Base-by-base conservation (phyloP, 371 early-diverging fungal genomes). In the Rhizopus stolonifer region DNA sequence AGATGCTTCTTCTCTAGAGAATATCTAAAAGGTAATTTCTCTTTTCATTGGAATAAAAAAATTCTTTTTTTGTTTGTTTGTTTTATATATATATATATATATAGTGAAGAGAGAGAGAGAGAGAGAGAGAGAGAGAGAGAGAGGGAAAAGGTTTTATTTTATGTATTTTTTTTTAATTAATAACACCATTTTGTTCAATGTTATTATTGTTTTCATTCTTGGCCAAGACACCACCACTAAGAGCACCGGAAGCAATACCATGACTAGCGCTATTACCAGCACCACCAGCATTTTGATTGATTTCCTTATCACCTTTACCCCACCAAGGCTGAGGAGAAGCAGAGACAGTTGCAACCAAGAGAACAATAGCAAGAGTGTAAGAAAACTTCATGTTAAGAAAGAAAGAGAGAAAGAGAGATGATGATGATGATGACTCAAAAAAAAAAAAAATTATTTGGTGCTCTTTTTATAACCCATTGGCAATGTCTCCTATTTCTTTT, bases 371-470 rank as follows among this genome's bases (percentile, higher is more conserved):
- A 34, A 70, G 58, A 33, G 59, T 26, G 32, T 53, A 47, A 43
- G 56, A 44, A 53, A 62, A 49, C 56, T 70, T 70, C 70, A 70
- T 62, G 46, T 54, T 69, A 32, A 40, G 32, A 46, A 7, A 29
- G 10, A 29, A 29, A 29, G 31, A 7, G 31, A 7, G 10, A 29
- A 29, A 7, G 31, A n/a, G n/a, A n/a, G n/a, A n/a, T n/a, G n/a
- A n/a, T n/a, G n/a, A n/a, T n/a, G n/a, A n/a, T n/a, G n/a, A n/a
- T n/a, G n/a, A n/a, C n/a, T n/a, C n/a, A 29, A 29, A 29, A 29
- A 29, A 10, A 7, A 10, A 7, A 29, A 29, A 29, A 7, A 10
- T 32, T 17, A 18, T 47, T 17, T n/a, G 14, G 18, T 42, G 15
- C 36, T 33, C 17, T 24, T 49, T 23, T 48, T 49, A 23, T 29